Percentiles rank a stretch among this genome's conserved stretches.
These are phyloP conservation scores for Ogataea glucozyma DNA, from an alignment of 805 yeast species.

Conservation along the genomic window DNA sequence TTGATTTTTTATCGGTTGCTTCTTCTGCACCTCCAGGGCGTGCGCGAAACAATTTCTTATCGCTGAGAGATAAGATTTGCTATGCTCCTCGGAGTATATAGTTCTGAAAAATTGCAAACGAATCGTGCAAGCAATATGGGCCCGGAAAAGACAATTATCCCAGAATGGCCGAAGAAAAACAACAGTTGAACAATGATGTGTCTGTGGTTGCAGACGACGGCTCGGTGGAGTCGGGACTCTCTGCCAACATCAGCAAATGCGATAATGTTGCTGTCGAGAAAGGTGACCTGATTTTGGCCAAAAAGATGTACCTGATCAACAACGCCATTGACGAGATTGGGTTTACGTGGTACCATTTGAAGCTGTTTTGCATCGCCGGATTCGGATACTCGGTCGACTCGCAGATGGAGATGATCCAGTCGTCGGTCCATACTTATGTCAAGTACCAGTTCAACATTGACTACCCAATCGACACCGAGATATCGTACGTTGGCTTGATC, in stretches of 20 bases:
- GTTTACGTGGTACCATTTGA: constrained; percentile 50
- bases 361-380: constrained; percentile 47
- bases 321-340: constrained; percentile 56
- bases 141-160: too few species aligned
- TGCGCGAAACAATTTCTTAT: background rate
- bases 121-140: too few species aligned
- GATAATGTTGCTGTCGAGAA: constrained; percentile 27
- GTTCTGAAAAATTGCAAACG: too few species aligned
- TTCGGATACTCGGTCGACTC: constrained; percentile 53
- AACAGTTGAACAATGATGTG: background rate
- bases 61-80: background rate
- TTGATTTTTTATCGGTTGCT: too few species aligned
- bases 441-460: constrained; percentile 42
- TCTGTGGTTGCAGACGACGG: background rate
- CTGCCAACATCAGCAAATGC: constrained; percentile 7
- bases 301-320: constrained; percentile 43
- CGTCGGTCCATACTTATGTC: constrained; percentile 43
- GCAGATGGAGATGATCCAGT: constrained; percentile 43
- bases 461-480: constrained; percentile 42
- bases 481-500: constrained; percentile 48
- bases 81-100: too few species aligned
- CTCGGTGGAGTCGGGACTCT: constrained; percentile 14
- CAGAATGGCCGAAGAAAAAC: background rate
- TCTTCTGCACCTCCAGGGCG: constrained; percentile 13
- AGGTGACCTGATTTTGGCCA: constrained; percentile 37